Percentiles rank a stretch among this genome's conserved stretches.
Evolutionary conservation across 768 basidiomycete species (phyloP).

Genomic region (Termitomyces sp.): DNA sequence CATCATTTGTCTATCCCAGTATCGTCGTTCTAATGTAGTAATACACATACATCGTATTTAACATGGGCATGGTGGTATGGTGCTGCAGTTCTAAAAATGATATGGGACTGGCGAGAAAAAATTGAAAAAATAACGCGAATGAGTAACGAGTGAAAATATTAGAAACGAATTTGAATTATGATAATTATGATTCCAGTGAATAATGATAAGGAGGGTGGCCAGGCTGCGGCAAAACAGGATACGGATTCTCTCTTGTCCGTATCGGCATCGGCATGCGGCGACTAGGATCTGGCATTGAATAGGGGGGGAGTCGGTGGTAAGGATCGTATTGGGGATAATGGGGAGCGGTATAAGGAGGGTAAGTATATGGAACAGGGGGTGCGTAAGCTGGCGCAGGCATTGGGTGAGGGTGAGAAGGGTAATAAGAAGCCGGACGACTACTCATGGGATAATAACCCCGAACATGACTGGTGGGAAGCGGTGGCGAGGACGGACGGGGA

Average conservation of each 20-base stretch:
- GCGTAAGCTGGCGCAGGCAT: slow-evolving; percentile 6
- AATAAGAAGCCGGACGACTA: slow-evolving; percentile 6
- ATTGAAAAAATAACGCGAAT: not conserved
- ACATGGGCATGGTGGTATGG: not conserved
- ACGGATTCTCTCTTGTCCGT: slow-evolving; percentile 13
- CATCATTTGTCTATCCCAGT: not conserved
- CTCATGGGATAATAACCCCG: slow-evolving; percentile 10
- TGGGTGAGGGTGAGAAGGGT: slow-evolving; percentile 8
- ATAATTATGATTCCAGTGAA: slow-evolving; percentile 6
- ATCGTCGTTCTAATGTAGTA: not conserved
- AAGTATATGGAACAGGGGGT: slow-evolving; percentile 10
- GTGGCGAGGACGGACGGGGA: not conserved
- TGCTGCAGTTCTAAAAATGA: not conserved
- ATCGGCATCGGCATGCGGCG: slow-evolving; percentile 5
- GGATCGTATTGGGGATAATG: slow-evolving; percentile 14
- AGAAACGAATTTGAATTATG: not conserved
- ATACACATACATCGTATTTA: not conserved
- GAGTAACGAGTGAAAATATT: not conserved
- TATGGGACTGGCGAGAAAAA: not conserved
- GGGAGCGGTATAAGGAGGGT: slow-evolving; percentile 14
- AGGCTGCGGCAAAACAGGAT: slow-evolving; percentile 14
- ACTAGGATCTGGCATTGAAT: slow-evolving; percentile 5
- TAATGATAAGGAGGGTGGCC: slow-evolving; percentile 16
- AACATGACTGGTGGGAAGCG: slow-evolving; percentile 7
- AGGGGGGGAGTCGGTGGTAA: slow-evolving; percentile 5